Percentiles rank a stretch among this genome's conserved stretches.
Evolutionary conservation across 192 early-diverging fungal species (phyloP).

Genomic region (Chytriomyces sp.): DNA sequence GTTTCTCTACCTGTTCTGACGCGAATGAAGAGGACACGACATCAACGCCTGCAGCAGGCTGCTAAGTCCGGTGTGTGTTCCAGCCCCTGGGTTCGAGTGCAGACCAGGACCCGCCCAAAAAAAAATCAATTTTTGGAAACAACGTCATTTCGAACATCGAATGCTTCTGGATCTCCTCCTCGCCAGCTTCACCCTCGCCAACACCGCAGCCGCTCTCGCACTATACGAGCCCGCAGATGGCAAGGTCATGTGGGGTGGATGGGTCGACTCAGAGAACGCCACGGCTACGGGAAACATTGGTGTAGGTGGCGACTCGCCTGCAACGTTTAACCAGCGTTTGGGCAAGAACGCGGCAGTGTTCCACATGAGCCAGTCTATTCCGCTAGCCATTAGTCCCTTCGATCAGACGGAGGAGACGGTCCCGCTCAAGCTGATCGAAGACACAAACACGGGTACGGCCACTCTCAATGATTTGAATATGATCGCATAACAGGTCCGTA

Average conservation of each 20-base stretch:
- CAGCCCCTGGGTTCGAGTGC: too few relatives aligned
- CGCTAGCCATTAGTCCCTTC: slow-evolving; percentile 20
- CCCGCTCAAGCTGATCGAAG: slow-evolving; percentile 20
- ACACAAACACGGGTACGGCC: slow-evolving; percentile 12
- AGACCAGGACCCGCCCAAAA: too few relatives aligned
- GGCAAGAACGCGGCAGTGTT: slow-evolving; percentile 40
- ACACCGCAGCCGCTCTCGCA: not conserved
- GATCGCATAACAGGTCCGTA: not conserved
- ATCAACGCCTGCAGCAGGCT: too few relatives aligned
- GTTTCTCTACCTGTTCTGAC: too few relatives aligned
- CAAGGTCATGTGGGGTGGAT: slow-evolving; percentile 14
- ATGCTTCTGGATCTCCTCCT: too few relatives aligned
- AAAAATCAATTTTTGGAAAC: too few relatives aligned
- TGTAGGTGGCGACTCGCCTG: slow-evolving; percentile 36
- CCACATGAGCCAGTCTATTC: slow-evolving; percentile 39
- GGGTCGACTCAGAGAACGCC: slow-evolving; percentile 17
- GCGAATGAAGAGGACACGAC: too few relatives aligned
- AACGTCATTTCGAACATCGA: too few relatives aligned
- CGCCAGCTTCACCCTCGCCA: too few relatives aligned
- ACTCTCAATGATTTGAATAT: not conserved
- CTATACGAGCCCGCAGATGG: slow-evolving; percentile 36
- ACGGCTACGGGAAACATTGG: not conserved
- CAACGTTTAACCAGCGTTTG: slow-evolving; percentile 38
- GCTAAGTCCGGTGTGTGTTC: too few relatives aligned
- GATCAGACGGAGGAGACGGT: slow-evolving; percentile 14